Evolutionary conservation across 2,329 filamentous ascomycete genomes (phyloP).

Genomic region (Cercospora sesami): DNA sequence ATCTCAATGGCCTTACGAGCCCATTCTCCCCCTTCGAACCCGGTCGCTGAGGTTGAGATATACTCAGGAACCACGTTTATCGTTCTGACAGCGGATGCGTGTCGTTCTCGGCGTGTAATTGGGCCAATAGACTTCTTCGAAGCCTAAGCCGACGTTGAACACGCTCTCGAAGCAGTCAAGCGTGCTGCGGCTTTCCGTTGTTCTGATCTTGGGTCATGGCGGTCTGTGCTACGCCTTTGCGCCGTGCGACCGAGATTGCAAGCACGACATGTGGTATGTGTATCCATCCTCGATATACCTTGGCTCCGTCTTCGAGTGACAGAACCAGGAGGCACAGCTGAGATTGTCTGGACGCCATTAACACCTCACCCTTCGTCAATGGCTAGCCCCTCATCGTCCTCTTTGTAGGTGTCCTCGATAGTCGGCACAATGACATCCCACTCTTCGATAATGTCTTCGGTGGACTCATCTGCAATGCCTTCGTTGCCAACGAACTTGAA

Average conservation of each 20-base stretch:
- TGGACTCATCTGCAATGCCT: constrained; percentile 26
- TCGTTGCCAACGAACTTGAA: constrained; percentile 37
- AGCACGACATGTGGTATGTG: background rate
- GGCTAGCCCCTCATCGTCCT: constrained; percentile 31
- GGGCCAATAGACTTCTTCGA: constrained; percentile 13
- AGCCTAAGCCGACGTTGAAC: constrained; percentile 10
- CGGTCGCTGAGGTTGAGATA: constrained; percentile 13
- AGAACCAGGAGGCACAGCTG: constrained; percentile 5
- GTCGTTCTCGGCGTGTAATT: constrained; percentile 6
- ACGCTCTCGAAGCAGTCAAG: constrained; percentile 6
- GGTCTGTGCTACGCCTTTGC: background rate
- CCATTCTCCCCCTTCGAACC: background rate
- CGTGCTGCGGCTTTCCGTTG: constrained; percentile 10
- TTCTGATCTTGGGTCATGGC: constrained; percentile 3
- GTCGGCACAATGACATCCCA: constrained; percentile 40
- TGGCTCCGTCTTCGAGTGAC: background rate
- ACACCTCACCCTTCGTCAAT: constrained; percentile 29
- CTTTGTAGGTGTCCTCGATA: constrained; percentile 38
- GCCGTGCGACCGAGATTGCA: background rate
- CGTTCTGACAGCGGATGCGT: constrained; percentile 19
- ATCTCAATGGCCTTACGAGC: background rate
- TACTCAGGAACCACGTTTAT: constrained; percentile 18
- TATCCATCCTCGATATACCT: background rate
- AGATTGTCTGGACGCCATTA: background rate
- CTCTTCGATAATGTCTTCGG: constrained; percentile 24